Evolutionary conservation across 129 eudicot species (phyloP).

Genomic region (Arctium lappa): DNA sequence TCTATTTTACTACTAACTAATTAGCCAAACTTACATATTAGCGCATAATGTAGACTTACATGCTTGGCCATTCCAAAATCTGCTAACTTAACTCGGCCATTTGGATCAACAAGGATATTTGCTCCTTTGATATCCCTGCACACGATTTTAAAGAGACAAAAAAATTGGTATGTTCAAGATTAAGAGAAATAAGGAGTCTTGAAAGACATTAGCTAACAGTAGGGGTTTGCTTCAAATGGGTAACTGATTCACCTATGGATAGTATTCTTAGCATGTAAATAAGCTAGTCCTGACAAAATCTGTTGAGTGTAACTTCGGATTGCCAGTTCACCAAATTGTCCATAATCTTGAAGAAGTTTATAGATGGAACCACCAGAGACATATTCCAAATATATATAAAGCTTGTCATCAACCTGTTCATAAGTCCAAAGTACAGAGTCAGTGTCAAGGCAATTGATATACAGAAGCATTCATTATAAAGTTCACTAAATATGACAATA

Average conservation of each 20-base stretch:
- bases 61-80: conserved; percentile 99
- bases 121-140: conserved; percentile 98
- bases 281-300: conserved; percentile 93
- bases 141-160: not conserved
- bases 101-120: conserved; percentile 93
- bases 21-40: not conserved
- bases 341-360: conserved; percentile 93
- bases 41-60: conserved; percentile 44
- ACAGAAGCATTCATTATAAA: not conserved
- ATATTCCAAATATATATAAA: conserved; percentile 87
- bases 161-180: conserved; percentile 6
- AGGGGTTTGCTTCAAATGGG: not conserved
- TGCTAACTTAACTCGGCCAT: conserved; percentile 90
- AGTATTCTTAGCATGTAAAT: conserved; percentile 78
- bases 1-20: not conserved
- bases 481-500: not conserved
- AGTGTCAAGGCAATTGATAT: not conserved
- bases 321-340: conserved; percentile 79
- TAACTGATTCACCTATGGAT: conserved; percentile 61
- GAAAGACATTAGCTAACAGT: not conserved
- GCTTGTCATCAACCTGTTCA: conserved; percentile 83
- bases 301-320: conserved; percentile 91
- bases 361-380: conserved; percentile 98
- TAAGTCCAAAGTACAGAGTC: conserved; percentile 4
- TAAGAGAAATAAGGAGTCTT: not conserved